These are phyloP conservation scores for Xylariaceae sp. DNA, from an alignment of 2,329 filamentous ascomycete species.

Conservation along the genomic window DNA sequence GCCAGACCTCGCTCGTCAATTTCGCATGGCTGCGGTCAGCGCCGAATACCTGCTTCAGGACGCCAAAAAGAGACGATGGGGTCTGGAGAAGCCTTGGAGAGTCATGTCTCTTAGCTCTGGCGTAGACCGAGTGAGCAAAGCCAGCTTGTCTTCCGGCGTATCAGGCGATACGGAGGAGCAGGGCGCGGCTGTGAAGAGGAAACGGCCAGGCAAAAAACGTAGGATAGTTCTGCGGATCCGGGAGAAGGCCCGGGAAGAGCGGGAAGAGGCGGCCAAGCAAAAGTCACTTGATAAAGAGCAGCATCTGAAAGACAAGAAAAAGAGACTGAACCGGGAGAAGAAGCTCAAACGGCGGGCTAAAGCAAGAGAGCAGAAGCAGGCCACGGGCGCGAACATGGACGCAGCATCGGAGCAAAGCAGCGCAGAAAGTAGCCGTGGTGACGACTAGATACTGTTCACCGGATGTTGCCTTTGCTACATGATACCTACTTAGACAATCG, in stretches of 20 bases:
- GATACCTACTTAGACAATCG: no score
- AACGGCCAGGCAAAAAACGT: conserved; percentile 50
- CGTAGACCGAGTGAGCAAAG: conserved; percentile 14
- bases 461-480: no score
- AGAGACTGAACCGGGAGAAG: conserved; percentile 51
- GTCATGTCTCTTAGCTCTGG: conserved; percentile 37
- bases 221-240: conserved; percentile 44
- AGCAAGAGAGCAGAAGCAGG: conserved; percentile 46
- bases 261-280: conserved; percentile 31
- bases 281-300: conserved; percentile 44
- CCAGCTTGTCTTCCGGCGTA: background rate
- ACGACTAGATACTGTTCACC: no score
- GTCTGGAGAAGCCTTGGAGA: conserved; percentile 53
- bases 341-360: conserved; percentile 53
- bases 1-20: conserved; percentile 29
- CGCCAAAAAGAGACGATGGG: conserved; percentile 43
- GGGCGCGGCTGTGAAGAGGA: conserved; percentile 21
- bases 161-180: conserved; percentile 5
- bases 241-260: conserved; percentile 34
- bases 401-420: conserved; percentile 9
- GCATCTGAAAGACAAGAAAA: conserved; percentile 53
- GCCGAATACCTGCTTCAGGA: conserved; percentile 42
- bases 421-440: background rate
- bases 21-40: conserved; percentile 40
- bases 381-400: conserved; percentile 19